phyloP scores from a whole-genome alignment of 805 yeast species.

The Sugiyamaella qingdaonensis region DNA sequence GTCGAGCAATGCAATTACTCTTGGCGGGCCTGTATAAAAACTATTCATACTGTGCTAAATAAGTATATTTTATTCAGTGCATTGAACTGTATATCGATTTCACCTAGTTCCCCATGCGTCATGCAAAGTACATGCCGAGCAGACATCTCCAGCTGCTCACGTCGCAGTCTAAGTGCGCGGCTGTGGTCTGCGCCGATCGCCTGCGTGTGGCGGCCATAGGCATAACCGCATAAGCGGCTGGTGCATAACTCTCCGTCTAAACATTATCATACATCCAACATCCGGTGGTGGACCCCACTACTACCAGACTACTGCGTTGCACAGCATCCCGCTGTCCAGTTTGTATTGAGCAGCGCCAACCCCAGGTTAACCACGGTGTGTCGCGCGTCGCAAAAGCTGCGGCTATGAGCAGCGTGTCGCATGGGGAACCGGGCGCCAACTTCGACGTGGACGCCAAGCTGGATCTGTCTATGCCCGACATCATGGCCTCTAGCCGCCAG shows the following conservation, averaged over 20 bases:
- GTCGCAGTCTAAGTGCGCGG: too few relatives aligned
- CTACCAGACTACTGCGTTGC: not conserved
- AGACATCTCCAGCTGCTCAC: too few relatives aligned
- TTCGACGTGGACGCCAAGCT: not conserved
- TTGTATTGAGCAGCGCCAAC: not conserved
- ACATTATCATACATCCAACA: not conserved
- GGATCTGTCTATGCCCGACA: not conserved
- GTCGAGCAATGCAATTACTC: too few relatives aligned
- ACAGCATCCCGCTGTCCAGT: not conserved
- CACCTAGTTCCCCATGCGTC: too few relatives aligned
- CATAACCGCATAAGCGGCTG: constrained; percentile 1
- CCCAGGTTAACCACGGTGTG: too few relatives aligned
- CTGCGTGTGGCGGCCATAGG: not conserved
- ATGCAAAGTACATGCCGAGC: too few relatives aligned
- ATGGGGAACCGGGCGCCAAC: not conserved
- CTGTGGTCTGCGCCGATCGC: too few relatives aligned
- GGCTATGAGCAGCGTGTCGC: not conserved
- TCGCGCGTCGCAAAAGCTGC: not conserved
- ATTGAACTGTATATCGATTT: too few relatives aligned
- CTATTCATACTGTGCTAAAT: too few relatives aligned
- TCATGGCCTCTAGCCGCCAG: not conserved
- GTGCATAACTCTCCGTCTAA: not conserved
- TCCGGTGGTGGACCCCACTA: not conserved
- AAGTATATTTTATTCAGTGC: too few relatives aligned
- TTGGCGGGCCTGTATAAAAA: too few relatives aligned